phyloP scores from a whole-genome alignment of 192 early-diverging fungal genomes.

The Coemansia sp. region DNA sequence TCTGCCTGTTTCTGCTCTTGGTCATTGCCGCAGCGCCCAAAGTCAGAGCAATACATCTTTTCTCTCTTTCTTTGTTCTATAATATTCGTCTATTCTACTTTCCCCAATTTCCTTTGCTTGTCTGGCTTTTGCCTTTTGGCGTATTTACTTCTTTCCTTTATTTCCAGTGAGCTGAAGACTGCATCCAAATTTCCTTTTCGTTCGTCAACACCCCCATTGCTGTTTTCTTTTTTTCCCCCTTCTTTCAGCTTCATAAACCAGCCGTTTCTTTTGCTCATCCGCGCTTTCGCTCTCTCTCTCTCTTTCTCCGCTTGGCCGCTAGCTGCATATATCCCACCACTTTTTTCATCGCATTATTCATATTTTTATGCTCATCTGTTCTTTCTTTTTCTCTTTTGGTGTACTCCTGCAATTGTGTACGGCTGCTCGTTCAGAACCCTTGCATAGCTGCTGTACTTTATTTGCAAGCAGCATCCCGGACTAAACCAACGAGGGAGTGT shows the following conservation, averaged over 20 bases:
- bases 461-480: background rate
- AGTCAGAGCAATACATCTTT: background rate
- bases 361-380: background rate
- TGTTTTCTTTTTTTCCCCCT: conserved; percentile 7
- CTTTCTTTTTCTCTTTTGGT: background rate
- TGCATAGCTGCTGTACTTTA: background rate
- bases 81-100: background rate
- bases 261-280: background rate
- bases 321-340: background rate
- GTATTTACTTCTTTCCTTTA: background rate
- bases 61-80: background rate
- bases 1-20: conserved; percentile 2
- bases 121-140: background rate
- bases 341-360: background rate
- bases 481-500: background rate
- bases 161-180: background rate
- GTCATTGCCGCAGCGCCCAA: conserved; percentile 1
- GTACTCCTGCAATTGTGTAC: background rate
- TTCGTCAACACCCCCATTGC: conserved; percentile 1
- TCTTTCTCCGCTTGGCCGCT: background rate
- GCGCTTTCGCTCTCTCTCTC: background rate
- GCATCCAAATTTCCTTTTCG: conserved; percentile 3
- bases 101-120: conserved; percentile 9
- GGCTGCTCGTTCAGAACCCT: conserved; percentile 1
- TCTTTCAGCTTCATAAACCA: background rate